Conservation (phyloP, 2,329 filamentous ascomycete species). For the Aspergillus felis region DNA sequence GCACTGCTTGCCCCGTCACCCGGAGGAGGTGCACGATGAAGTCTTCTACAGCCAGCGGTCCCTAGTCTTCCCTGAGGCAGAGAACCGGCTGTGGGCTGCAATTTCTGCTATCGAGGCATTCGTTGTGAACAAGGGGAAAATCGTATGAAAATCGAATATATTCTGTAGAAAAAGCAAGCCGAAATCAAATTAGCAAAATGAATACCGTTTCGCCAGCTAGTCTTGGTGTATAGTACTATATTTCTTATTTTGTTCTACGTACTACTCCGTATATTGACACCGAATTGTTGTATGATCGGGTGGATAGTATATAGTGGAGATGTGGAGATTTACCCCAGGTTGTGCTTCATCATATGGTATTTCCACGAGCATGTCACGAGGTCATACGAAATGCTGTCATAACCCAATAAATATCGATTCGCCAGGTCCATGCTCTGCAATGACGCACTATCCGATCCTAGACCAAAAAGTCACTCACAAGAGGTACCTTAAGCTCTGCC, state of each 20-base stretch:
- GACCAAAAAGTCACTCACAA: neutral
- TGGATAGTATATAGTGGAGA: neutral
- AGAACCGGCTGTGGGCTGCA: conserved; percentile 91
- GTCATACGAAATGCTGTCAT: neutral
- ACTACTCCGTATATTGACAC: neutral
- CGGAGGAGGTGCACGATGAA: conserved; percentile 88
- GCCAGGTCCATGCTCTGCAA: neutral
- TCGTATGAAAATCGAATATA: conserved; percentile 55
- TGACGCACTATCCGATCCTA: neutral
- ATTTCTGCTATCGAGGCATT: conserved; percentile 84
- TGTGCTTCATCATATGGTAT: neutral
- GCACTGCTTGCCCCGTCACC: conserved; percentile 92
- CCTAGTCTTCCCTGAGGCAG: conserved; percentile 87
- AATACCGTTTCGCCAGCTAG: neutral
- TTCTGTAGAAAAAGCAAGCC: neutral
- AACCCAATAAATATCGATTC: neutral
- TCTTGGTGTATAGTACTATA: neutral
- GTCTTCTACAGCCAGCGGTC: conserved; percentile 87
- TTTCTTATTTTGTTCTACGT: too few relatives aligned
- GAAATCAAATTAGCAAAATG: neutral
- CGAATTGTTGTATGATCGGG: too few relatives aligned
- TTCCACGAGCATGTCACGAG: neutral
- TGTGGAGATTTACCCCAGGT: neutral
- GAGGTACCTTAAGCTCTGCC: neutral
- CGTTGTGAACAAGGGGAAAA: conserved; percentile 87